These are phyloP conservation scores for Phaeosphaeriaceae sp. DNA, from an alignment of 2,329 filamentous ascomycete genomes.

Conservation along the genomic window DNA sequence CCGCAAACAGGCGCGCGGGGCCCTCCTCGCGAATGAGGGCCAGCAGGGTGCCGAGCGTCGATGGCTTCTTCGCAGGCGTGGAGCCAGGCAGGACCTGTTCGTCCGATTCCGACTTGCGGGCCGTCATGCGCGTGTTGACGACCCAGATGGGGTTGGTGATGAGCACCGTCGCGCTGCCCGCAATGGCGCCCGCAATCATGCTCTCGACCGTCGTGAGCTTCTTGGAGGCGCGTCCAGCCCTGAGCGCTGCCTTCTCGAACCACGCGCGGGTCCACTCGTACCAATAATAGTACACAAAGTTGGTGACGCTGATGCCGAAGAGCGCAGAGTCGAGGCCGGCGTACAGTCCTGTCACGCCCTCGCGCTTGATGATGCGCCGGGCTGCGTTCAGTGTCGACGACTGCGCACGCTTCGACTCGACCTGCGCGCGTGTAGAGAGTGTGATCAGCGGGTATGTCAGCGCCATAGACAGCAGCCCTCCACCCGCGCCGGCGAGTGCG, in stretches of 20 bases:
- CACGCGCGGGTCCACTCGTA: conserved; percentile 95
- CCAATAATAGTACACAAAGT: conserved; percentile 99
- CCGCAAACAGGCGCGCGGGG: conserved; percentile 83
- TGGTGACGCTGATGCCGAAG: conserved; percentile 97
- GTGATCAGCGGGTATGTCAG: conserved; percentile 98
- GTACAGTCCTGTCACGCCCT: conserved; percentile 89
- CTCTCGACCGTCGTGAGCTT: conserved; percentile 91
- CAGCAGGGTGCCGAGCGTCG: conserved; percentile 82
- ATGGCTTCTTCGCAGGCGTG: conserved; percentile 64
- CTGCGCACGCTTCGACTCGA: conserved; percentile 93
- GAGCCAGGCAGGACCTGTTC: conserved; percentile 51
- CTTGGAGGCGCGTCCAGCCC: conserved; percentile 75
- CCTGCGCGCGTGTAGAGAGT: conserved; percentile 94
- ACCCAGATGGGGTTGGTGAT: conserved; percentile 99
- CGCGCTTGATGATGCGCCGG: conserved; percentile 85
- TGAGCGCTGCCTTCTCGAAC: conserved; percentile 80
- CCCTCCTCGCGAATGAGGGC: conserved; percentile 85
- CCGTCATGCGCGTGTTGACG: conserved; percentile 97
- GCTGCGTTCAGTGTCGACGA: conserved; percentile 85
- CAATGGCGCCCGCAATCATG: conserved; percentile 94
- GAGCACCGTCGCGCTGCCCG: conserved; percentile 91
- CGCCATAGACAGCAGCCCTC: conserved; percentile 93
- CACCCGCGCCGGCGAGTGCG: conserved; percentile 89
- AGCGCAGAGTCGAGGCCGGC: conserved; percentile 91
- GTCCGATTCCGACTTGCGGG: conserved; percentile 71